Evolutionary conservation across 305 asterid species (phyloP).

Genomic region (Solanum aculeatissimum): DNA sequence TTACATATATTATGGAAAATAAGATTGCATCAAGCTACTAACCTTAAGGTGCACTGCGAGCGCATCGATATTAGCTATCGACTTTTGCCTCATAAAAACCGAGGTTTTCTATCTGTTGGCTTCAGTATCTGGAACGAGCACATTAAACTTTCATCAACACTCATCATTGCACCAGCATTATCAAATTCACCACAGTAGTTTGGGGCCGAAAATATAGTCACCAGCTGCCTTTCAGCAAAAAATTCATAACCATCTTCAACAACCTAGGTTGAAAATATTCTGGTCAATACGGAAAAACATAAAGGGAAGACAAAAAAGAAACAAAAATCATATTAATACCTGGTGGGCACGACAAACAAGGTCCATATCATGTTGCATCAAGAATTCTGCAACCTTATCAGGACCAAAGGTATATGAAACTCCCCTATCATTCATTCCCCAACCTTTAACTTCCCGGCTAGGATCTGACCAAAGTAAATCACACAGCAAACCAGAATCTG

Average conservation of each 20-base stretch:
- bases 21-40: background rate
- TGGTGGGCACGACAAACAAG: conserved; percentile 29
- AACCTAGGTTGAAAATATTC: conserved; percentile 5
- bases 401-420: conserved; percentile 25
- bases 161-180: conserved; percentile 28
- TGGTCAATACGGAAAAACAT: background rate
- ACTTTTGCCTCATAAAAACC: conserved; percentile 8
- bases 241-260: conserved; percentile 28
- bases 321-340: background rate
- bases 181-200: conserved; percentile 25
- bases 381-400: conserved; percentile 25
- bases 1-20: background rate
- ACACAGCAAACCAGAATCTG: conserved; percentile 23
- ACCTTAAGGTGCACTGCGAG: background rate
- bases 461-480: conserved; percentile 30
- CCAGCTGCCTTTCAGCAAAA: conserved; percentile 27
- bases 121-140: conserved; percentile 24
- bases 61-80: background rate
- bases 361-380: conserved; percentile 28
- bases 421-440: conserved; percentile 31
- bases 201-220: conserved; percentile 24
- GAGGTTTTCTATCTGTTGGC: conserved; percentile 17
- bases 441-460: conserved; percentile 20
- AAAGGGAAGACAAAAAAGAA: background rate
- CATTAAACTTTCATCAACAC: conserved; percentile 24